Percentiles rank a stretch among this genome's conserved stretches.
phyloP scores from a whole-genome alignment of 495 filamentous ascomycete species.

The Penicillium egyptiacum region DNA sequence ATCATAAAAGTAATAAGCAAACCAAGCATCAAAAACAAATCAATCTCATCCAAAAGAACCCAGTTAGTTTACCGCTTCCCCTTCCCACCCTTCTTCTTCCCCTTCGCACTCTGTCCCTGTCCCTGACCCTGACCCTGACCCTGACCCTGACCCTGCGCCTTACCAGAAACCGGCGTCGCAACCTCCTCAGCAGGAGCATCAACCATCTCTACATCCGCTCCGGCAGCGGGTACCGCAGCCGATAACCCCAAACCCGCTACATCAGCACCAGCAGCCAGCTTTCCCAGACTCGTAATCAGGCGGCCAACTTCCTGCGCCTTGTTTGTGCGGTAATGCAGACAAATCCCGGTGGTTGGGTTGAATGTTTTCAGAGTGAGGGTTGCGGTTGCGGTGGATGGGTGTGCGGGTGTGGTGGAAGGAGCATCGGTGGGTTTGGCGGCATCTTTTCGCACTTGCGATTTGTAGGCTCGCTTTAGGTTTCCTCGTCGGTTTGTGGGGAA shows the following conservation, averaged over 20 bases:
- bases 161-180: slow-evolving; percentile 1
- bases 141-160: slow-evolving; percentile 5
- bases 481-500: slow-evolving; percentile 51
- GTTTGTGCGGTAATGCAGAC: slow-evolving; percentile 86
- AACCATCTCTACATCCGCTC: slow-evolving; percentile 40
- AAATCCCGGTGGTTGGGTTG: slow-evolving; percentile 75
- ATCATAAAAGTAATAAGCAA: neutral
- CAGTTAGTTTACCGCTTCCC: slow-evolving; percentile 19
- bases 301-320: slow-evolving; percentile 88
- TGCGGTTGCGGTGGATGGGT: slow-evolving; percentile 46
- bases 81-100: slow-evolving; percentile 30
- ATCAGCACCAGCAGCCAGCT: slow-evolving; percentile 55
- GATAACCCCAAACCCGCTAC: slow-evolving; percentile 60
- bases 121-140: slow-evolving; percentile 5
- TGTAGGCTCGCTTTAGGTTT: slow-evolving; percentile 26
- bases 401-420: slow-evolving; percentile 46
- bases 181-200: slow-evolving; percentile 30
- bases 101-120: slow-evolving; percentile 16
- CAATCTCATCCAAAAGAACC: neutral
- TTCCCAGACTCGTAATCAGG: slow-evolving; percentile 71
- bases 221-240: slow-evolving; percentile 27
- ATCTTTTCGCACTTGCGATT: slow-evolving; percentile 18
- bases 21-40: neutral
- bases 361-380: slow-evolving; percentile 84
- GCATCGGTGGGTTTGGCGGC: slow-evolving; percentile 20